Percentiles rank a stretch among this genome's conserved stretches.
Evolutionary conservation across 2,329 filamentous ascomycete species (phyloP).

Genomic region (Akanthomyces muscarius): DNA sequence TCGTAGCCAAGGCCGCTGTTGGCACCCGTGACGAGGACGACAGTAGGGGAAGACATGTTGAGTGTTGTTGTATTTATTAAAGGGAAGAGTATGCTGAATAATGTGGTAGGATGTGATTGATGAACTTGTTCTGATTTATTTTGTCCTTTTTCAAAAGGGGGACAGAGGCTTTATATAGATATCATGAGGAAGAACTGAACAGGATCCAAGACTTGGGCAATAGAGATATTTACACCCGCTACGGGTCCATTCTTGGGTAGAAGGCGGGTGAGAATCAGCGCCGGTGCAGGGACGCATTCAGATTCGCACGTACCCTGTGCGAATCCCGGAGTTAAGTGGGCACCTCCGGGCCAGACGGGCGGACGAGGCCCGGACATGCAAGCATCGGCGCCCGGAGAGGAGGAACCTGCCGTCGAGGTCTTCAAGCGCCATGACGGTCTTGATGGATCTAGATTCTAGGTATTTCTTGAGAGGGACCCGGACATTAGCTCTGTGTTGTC

Average conservation of each 20-base stretch:
- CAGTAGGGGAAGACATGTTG: conserved; percentile 4
- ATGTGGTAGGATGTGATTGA: too few relatives aligned
- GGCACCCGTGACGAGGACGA: conserved; percentile 4
- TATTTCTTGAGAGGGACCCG: too few relatives aligned
- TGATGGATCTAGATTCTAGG: not conserved
- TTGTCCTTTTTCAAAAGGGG: not conserved
- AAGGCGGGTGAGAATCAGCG: not conserved
- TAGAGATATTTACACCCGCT: not conserved
- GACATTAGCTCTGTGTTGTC: too few relatives aligned
- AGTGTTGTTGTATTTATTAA: not conserved
- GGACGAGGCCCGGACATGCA: not conserved
- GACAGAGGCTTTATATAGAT: not conserved
- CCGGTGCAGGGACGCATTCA: not conserved
- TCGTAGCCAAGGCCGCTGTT: conserved; percentile 7
- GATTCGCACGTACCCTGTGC: conserved; percentile 1
- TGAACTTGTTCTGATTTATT: not conserved
- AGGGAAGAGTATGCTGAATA: not conserved
- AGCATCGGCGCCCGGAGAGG: not conserved
- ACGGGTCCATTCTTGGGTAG: not conserved
- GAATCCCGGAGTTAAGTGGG: conserved; percentile 10
- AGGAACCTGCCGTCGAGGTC: not conserved
- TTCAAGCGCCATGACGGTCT: not conserved
- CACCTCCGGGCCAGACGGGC: not conserved
- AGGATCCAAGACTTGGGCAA: not conserved
- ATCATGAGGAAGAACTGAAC: not conserved